phyloP scores from a whole-genome alignment of 2,329 filamentous ascomycete species.

The Ceratocystis cacaofunesta region DNA sequence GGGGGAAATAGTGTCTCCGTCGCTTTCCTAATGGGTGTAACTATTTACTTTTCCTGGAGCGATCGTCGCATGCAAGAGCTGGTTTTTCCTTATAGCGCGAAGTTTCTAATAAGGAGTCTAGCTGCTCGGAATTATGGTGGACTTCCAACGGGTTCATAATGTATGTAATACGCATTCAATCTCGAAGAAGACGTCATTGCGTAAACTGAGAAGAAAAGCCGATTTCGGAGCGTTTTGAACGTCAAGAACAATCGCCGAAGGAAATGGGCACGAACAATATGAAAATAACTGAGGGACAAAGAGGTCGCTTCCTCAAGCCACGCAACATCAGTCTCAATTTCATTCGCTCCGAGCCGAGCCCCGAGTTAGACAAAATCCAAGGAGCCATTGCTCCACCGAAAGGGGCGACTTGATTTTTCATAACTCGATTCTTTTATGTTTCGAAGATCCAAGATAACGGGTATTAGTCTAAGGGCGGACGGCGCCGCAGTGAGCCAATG shows the following conservation, averaged over 20 bases:
- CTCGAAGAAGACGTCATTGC: not conserved
- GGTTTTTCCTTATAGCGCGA: not conserved
- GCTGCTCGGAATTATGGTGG: too few relatives aligned
- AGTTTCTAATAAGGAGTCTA: not conserved
- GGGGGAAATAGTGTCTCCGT: too few relatives aligned
- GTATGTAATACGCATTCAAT: too few relatives aligned
- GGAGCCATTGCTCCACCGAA: not conserved
- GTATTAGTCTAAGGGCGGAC: not conserved
- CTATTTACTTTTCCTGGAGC: not conserved
- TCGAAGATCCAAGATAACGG: not conserved
- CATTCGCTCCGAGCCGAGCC: constrained; percentile 3
- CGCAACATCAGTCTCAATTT: not conserved
- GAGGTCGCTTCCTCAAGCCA: not conserved
- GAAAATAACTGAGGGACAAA: too few relatives aligned
- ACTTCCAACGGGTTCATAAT: too few relatives aligned
- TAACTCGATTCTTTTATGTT: constrained; percentile 12
- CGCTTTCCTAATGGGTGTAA: too few relatives aligned
- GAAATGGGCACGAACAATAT: not conserved
- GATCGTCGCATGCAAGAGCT: too few relatives aligned
- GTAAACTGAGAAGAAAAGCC: not conserved
- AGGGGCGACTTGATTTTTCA: not conserved
- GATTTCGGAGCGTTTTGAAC: not conserved
- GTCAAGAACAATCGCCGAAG: not conserved
- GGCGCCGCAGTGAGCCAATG: not conserved
- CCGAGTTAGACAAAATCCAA: not conserved